phyloP scores from a whole-genome alignment of 2,329 filamentous ascomycete genomes.

The Metarhizium rileyi region DNA sequence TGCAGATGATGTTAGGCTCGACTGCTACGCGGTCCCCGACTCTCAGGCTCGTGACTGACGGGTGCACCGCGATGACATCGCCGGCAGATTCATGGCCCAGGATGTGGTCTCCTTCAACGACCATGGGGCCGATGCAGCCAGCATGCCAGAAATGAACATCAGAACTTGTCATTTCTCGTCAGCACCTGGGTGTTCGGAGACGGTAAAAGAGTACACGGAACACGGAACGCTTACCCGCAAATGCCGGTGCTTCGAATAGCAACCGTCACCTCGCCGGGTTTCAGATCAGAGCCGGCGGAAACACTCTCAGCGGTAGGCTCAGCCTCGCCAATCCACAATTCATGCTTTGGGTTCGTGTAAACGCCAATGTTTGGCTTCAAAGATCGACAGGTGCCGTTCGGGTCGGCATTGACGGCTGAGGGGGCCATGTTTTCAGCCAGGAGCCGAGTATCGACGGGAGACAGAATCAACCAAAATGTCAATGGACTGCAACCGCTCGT shows the following conservation, averaged over 20 bases:
- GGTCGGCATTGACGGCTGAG: constrained; percentile 3
- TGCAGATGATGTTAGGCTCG: constrained; percentile 90
- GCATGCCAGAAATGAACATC: constrained; percentile 98
- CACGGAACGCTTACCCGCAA: constrained; percentile 57
- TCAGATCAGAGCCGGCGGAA: constrained; percentile 55
- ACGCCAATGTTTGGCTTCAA: constrained; percentile 86
- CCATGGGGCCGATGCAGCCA: constrained; percentile 92
- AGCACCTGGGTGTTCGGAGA: background rate
- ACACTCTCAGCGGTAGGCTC: constrained; percentile 68
- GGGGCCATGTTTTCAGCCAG: background rate
- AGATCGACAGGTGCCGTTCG: constrained; percentile 5
- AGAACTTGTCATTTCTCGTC: constrained; percentile 42
- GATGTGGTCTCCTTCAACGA: constrained; percentile 80
- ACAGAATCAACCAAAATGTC: too few species aligned
- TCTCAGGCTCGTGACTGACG: constrained; percentile 67
- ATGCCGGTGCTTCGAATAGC: constrained; percentile 92
- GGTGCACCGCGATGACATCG: constrained; percentile 69
- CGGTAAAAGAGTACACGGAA: background rate
- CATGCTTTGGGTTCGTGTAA: constrained; percentile 87
- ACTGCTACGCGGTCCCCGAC: constrained; percentile 86
- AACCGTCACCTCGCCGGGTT: constrained; percentile 76
- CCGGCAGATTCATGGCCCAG: constrained; percentile 92
- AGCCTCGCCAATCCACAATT: constrained; percentile 79
- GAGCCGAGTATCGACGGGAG: background rate
- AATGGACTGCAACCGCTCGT: too few species aligned